A percentile compares a stretch with the other conserved stretches of the same genome.
Conservation (phyloP, 179 eudicot species). For the Vitellaria paradoxa region DNA sequence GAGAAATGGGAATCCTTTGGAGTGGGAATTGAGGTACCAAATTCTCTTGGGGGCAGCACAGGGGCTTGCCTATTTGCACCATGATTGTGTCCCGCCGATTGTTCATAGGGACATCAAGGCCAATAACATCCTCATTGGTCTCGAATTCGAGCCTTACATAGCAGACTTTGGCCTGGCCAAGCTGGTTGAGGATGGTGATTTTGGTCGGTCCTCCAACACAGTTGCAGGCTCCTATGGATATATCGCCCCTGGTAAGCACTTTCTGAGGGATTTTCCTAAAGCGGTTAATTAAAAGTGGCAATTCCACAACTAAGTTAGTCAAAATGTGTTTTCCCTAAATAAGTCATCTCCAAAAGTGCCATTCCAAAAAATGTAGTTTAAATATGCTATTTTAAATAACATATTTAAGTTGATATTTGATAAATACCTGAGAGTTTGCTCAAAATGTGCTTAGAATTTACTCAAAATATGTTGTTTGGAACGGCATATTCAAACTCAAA, state of each 20-base stretch:
- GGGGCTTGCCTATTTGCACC: constrained; percentile 82
- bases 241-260: constrained; percentile 52
- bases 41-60: constrained; percentile 71
- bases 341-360: too few species aligned
- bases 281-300: too few species aligned
- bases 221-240: constrained; percentile 73
- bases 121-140: constrained; percentile 68
- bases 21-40: constrained; percentile 72
- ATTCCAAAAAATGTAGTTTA: too few species aligned
- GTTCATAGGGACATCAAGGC: constrained; percentile 86
- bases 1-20: constrained; percentile 58
- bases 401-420: too few species aligned
- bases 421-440: too few species aligned
- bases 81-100: constrained; percentile 80
- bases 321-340: too few species aligned
- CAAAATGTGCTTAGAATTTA: too few species aligned
- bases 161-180: constrained; percentile 74
- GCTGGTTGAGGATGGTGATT: constrained; percentile 55
- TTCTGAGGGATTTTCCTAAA: too few species aligned
- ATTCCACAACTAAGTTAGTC: too few species aligned
- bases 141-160: constrained; percentile 57
- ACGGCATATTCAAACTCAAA: too few species aligned
- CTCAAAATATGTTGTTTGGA: too few species aligned
- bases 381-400: too few species aligned
- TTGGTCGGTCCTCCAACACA: constrained; percentile 48